Evolutionary conservation across 441 rosid genomes (phyloP), one percentile per base, ranked within the genome.

Genomic region (Mallotus repandus): DNA sequence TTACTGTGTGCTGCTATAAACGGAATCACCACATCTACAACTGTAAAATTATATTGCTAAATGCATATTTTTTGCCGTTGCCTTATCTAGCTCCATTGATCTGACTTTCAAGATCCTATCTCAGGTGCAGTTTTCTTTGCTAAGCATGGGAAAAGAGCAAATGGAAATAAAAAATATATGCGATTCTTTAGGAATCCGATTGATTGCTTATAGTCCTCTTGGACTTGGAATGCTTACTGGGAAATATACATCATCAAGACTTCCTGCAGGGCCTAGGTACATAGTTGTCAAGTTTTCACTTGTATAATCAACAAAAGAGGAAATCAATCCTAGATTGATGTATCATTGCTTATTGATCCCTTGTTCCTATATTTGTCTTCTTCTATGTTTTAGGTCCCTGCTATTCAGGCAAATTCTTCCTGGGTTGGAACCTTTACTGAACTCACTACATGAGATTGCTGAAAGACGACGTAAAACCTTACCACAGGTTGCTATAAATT

Each of bases 161-260:
- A 77, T 77, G 77, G 94, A 90, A 78, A 86, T 87, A 22, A 89
- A 81, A 70, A 76, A 76, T 53, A 73, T 88, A 74, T 89, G 98
- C n/a, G 85, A 94, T 14, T 76, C 89, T 75, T 81, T 84, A 0
- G 93, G 95, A 43, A 82, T 94, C 66, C 85, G 89, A 14, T 75
- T 94, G 79, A 94, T 94, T 69, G 84, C 97, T 18, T 94, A 92
- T 68, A 90, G 97, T 77, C 98, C 98, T 80, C 87, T 94, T 1
- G 98, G 97, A 73, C 86, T 94, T 29, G 99, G 99, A 79, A 92
- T 94, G 97, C 90, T 94, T 75, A 87, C 97, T 0, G 98, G 97
- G 63, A 91, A 94, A 83, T 92, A 94, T 77, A 73, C 96, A 55
- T 80, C 92, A 71, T 85, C 93, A 2, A 77, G 68, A 14, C 94